Evolutionary conservation across 495 filamentous ascomycete species (phyloP).

Genomic region (Copromyces sp.): DNA sequence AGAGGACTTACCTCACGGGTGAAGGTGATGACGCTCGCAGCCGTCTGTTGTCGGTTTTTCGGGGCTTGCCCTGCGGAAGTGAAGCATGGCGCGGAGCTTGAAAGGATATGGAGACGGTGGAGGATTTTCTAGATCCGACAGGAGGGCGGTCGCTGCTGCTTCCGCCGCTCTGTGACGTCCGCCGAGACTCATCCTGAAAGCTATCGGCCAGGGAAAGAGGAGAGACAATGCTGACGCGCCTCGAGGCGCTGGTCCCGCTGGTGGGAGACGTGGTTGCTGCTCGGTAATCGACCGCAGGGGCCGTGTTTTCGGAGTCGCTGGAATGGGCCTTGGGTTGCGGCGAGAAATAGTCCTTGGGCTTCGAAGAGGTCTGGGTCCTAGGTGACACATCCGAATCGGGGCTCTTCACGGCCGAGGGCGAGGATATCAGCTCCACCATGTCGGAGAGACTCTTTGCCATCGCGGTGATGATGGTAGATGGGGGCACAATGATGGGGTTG

Average conservation of each 20-base stretch:
- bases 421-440: conserved; percentile 20
- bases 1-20: conserved; percentile 34
- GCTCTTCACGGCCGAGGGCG: conserved; percentile 21
- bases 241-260: conserved; percentile 12
- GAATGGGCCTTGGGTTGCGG: not conserved
- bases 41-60: conserved; percentile 31
- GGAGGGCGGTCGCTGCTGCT: conserved; percentile 9
- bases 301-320: not conserved
- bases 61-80: conserved; percentile 35
- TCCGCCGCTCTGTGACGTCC: conserved; percentile 12
- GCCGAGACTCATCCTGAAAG: conserved; percentile 10
- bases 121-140: conserved; percentile 31
- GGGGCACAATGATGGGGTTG: not conserved
- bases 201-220: conserved; percentile 13
- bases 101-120: conserved; percentile 33
- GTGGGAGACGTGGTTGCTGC: not conserved
- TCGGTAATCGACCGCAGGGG: not conserved
- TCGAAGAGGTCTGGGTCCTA: conserved; percentile 19
- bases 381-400: conserved; percentile 32
- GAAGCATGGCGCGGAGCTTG: conserved; percentile 29
- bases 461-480: conserved; percentile 5
- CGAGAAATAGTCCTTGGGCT: conserved; percentile 29
- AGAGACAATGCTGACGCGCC: conserved; percentile 13
- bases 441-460: conserved; percentile 19
- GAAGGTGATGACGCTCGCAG: conserved; percentile 37